A percentile compares a stretch with the other conserved stretches of the same genome.
Conservation (phyloP, 2,329 filamentous ascomycete species). For the Didymellaceae sp. region DNA sequence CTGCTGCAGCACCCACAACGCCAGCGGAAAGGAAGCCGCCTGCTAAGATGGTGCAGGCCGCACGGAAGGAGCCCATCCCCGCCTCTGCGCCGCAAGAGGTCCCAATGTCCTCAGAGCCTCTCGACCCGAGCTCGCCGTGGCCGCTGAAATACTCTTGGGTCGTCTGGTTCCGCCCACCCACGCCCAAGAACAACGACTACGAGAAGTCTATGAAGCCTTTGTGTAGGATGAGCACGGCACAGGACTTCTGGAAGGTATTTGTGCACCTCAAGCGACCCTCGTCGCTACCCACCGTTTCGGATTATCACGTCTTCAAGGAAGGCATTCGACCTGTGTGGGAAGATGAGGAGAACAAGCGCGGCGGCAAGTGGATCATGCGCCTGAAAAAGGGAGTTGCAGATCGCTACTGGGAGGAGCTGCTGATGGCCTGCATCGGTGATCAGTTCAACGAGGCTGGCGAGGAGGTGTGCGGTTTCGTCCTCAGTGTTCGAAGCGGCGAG, state of each 20-base stretch:
- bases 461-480: slow-evolving; percentile 91
- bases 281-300: slow-evolving; percentile 84
- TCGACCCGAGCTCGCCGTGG: slow-evolving; percentile 48
- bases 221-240: slow-evolving; percentile 78
- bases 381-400: slow-evolving; percentile 97
- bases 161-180: slow-evolving; percentile 96
- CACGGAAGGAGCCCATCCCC: slow-evolving; percentile 44
- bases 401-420: slow-evolving; percentile 93
- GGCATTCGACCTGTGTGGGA: slow-evolving; percentile 98
- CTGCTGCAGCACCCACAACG: slow-evolving; percentile 58
- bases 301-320: slow-evolving; percentile 98
- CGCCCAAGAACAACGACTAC: slow-evolving; percentile 97
- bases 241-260: slow-evolving; percentile 92
- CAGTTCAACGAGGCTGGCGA: slow-evolving; percentile 92
- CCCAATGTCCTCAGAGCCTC: slow-evolving; percentile 49
- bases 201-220: slow-evolving; percentile 94
- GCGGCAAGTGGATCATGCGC: slow-evolving; percentile 96
- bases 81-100: slow-evolving; percentile 36
- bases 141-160: slow-evolving; percentile 88
- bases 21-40: slow-evolving; percentile 65
- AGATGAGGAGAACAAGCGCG: slow-evolving; percentile 93
- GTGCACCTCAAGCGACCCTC: slow-evolving; percentile 89
- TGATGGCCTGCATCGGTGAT: slow-evolving; percentile 89
- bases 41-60: slow-evolving; percentile 42
- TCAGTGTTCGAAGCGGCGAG: slow-evolving; percentile 93